phyloP scores from a whole-genome alignment of 2,329 filamentous ascomycete genomes.

The Hymenoscyphus albidus region DNA sequence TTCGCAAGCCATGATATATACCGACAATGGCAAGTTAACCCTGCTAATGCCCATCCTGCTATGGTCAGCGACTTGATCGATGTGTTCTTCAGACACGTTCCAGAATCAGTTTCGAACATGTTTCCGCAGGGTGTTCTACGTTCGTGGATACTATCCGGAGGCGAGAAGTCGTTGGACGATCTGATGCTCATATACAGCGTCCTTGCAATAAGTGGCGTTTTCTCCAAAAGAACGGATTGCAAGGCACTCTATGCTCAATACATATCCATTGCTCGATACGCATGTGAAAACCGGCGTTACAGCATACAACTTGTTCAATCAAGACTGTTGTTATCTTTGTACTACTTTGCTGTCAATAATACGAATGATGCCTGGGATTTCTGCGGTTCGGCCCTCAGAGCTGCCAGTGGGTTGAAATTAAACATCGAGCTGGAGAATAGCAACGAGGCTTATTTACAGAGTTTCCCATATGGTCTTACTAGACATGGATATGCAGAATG shows the following conservation, averaged over 20 bases:
- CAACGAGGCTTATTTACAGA: conserved; percentile 38
- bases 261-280: conserved; percentile 54
- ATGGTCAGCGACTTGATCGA: conserved; percentile 49
- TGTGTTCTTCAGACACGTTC: conserved; percentile 54
- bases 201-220: conserved; percentile 54
- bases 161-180: conserved; percentile 48
- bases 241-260: conserved; percentile 45
- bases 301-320: conserved; percentile 64
- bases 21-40: conserved; percentile 41
- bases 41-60: conserved; percentile 47
- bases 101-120: conserved; percentile 51
- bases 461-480: conserved; percentile 55
- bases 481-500: conserved; percentile 59
- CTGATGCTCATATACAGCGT: conserved; percentile 58
- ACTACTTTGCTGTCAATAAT: conserved; percentile 60
- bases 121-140: conserved; percentile 52
- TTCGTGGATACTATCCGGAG: conserved; percentile 47
- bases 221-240: conserved; percentile 45
- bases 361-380: conserved; percentile 60
- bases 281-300: conserved; percentile 49
- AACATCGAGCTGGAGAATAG: conserved; percentile 57
- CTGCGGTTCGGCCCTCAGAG: conserved; percentile 57
- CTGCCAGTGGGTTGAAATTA: conserved; percentile 55
- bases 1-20: conserved; percentile 20
- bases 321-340: conserved; percentile 62